Evolutionary conservation across 2,329 filamentous ascomycete species (phyloP), one percentile per base, ranked within the genome.

Genomic region (Epicoccum nigrum): DNA sequence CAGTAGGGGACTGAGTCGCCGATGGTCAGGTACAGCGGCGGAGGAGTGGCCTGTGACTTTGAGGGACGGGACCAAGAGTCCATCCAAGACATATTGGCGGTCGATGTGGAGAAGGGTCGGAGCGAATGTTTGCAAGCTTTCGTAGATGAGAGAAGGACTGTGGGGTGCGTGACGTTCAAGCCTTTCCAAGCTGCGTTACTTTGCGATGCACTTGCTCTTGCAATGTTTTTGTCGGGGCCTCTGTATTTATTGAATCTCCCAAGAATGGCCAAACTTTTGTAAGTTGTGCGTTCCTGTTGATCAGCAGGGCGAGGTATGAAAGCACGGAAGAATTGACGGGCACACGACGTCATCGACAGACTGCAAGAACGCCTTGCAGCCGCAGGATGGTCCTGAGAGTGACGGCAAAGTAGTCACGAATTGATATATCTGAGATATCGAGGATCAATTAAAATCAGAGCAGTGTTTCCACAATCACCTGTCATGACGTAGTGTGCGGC

Each of bases 1-100:
- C 82, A 85, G 64, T 85, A 85, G 1, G 79, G 77, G 0, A 78
- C 79, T 20, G 73, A 65, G 39, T 81, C 79, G 34, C 76, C 76
- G 2, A 71, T 63, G 1, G 73, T 73, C 20, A 85, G 72, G 59
- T 86, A 86, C 40, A 79, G 77, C 0, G 83, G 83, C 8, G 80
- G 77, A 9, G 82, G 83, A 1, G 71, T 73, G 27, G 74, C 64
- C 27, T 72, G 64, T 35, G 69, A 65, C 55, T 78, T 77, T 30
- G 66, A 68, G 1, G 75, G 75, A 11, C 76, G 71, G 2, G 74
- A 76, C 74, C 76, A 79, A 4, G 74, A 76, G 64, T 79, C 77
- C 77, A 79, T 80, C 77, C 77, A 79, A 23, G 71, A 75, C 77
- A 79, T 79, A 28, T 43, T 74, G 34, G 45, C 46, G n/a, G 33